Evolutionary conservation across 768 basidiomycete species (phyloP).

Genomic region (Rhizopogon sp.): DNA sequence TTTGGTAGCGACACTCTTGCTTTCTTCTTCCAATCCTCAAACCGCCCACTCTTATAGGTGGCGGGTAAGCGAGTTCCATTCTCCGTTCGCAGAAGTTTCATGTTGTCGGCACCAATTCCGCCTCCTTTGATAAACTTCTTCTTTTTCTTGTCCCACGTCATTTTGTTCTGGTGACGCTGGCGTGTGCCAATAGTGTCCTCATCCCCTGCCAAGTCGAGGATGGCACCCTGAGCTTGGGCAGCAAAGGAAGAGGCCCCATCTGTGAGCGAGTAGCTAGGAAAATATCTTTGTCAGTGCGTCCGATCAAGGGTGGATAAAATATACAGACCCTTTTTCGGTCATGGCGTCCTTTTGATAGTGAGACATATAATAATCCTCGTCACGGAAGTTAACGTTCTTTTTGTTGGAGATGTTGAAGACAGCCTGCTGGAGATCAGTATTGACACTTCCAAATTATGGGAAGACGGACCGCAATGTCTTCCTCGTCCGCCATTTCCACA

Average conservation of each 20-base stretch:
- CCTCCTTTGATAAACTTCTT: conserved; percentile 89
- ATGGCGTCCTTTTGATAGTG: conserved; percentile 84
- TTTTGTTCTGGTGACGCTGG: conserved; percentile 44
- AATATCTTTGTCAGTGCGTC: not conserved
- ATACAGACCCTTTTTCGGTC: conserved; percentile 82
- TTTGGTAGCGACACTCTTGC: conserved; percentile 67
- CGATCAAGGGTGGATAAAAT: not conserved
- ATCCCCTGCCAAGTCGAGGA: conserved; percentile 82
- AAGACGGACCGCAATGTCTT: conserved; percentile 58
- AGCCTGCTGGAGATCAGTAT: conserved; percentile 35
- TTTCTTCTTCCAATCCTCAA: conserved; percentile 92
- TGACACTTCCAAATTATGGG: not conserved
- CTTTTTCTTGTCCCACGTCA: conserved; percentile 95
- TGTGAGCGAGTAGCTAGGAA: conserved; percentile 73
- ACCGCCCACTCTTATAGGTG: conserved; percentile 88
- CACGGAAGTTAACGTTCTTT: conserved; percentile 53
- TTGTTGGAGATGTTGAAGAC: conserved; percentile 57
- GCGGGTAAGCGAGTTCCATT: conserved; percentile 89
- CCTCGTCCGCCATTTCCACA: conserved; percentile 74
- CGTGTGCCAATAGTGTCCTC: conserved; percentile 57
- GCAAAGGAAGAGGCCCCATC: conserved; percentile 86
- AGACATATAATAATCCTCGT: conserved; percentile 88
- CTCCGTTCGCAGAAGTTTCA: conserved; percentile 91
- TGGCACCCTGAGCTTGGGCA: conserved; percentile 72
- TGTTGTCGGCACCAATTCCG: conserved; percentile 83